phyloP scores from a whole-genome alignment of 225 moss, liverwort and hornwort genomes.

The Rhytidiadelphus loreus region DNA sequence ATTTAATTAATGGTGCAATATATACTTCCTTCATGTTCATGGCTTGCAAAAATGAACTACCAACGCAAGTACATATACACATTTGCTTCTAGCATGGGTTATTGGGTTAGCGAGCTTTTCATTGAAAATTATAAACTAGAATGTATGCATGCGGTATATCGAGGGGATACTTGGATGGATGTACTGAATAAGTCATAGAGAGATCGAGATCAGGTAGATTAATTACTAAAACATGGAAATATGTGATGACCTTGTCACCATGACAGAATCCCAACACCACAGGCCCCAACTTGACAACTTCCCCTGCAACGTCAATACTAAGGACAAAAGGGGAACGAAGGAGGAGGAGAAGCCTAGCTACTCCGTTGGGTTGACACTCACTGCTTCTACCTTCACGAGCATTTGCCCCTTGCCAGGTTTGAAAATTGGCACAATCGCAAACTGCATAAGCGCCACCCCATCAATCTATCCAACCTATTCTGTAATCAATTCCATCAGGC shows the following conservation, averaged over 20 bases:
- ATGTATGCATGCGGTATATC: not conserved
- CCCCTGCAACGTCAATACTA: conserved; percentile 51
- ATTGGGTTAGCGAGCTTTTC: not conserved
- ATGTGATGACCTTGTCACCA: conserved; percentile 47
- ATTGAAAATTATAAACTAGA: not conserved
- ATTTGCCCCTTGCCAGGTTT: conserved; percentile 37
- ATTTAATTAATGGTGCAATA: not conserved
- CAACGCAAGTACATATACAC: not conserved
- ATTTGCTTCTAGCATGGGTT: not conserved
- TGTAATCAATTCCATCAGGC: not conserved
- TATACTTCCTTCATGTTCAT: not conserved
- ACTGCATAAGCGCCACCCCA: not conserved
- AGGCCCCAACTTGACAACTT: conserved; percentile 53
- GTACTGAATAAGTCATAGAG: not conserved
- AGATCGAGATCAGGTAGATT: not conserved
- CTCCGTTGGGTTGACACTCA: conserved; percentile 52
- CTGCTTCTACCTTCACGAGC: conserved; percentile 59
- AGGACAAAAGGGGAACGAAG: conserved; percentile 43
- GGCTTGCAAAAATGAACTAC: not conserved
- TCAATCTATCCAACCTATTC: not conserved
- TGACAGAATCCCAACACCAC: conserved; percentile 20
- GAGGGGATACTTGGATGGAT: not conserved
- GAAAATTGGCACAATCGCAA: conserved; percentile 26
- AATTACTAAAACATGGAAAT: conserved; percentile 24
- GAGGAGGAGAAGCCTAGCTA: conserved; percentile 15